Evolutionary conservation across 441 rosid genomes (phyloP), one percentile per base, ranked within the genome.

Genomic region (Populus trichocarpa): DNA sequence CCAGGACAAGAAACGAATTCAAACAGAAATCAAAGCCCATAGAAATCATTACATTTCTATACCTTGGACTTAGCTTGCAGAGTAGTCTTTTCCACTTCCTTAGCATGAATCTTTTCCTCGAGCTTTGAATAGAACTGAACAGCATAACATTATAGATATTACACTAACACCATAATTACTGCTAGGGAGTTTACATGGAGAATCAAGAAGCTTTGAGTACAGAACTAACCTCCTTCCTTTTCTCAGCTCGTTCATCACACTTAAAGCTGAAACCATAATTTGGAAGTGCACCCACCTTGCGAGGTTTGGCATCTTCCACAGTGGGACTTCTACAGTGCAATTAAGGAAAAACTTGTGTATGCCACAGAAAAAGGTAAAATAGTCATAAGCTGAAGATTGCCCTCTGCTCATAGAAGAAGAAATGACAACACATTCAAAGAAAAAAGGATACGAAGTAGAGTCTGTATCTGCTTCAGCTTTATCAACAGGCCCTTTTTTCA

Each of bases 201-300:
- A 70, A 22, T 23, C 46, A 42, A 75, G 42, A 66, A 72, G 50
- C 20, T 33, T 42, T 25, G 69, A 75, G 35, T 16, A 10, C 36
- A 75, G 70, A 50, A 18, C 90, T 28, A 78, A 96, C 99, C 98
- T 96, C 99, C 87, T 74, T 94, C 80, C 99, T 90, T 89, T 91
- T 96, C 80, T 96, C 99, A 83, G 99, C 99, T 67, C 99, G 92
- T 84, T 93, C 95, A 82, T 91, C 94, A 83, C 99, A 96, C 88
- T 82, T 92, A 79, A 96, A 96, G 83, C 97, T 93, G 88, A 96
- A 96, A 33, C 99, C 98, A 75, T 96, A 96, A 75, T 90, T 94
- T 78, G 99, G 99, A 85, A 93, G 98, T 50, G 89, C 84, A 81
- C 97, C 93, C 25, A 79, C 84, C 87, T 80, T 90, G 25, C 82